Base-by-base conservation (phyloP, 306 rosid species). In the Astragalus membranaceus region DNA sequence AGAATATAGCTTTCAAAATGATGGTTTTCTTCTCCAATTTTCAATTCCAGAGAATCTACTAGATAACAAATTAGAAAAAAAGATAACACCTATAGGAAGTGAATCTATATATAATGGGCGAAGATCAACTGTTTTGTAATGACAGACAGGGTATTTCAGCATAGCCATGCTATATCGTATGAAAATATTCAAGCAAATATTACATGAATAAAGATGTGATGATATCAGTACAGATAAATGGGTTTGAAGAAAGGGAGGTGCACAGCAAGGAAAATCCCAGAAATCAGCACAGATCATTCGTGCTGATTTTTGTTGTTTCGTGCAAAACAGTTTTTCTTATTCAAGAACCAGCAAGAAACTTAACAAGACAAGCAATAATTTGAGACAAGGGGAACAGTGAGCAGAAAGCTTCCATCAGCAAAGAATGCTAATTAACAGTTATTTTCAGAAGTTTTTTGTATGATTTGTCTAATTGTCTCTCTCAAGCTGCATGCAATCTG, bases 351-450 rank as follows among this genome's bases (percentile, higher is more conserved):
- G 44, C n/a, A n/a, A n/a, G 47, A 61, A 43, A 53, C 43, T 53
- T 29, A 29, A 57, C 30, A 48, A 13, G 49, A 36, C 20, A 55
- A 54, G n/a, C n/a, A 39, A 12, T 14, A 7, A 46, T 14, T 46
- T 43, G 29, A 57, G 29, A 29, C 9, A 70, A 26, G 52, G 17
- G 29, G 70, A 44, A 14, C 33, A 56, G 8, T 12, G 35, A 29
- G 56, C 63, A 80, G 35, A 72, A 67, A 52, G 69, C 52, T 76
- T 76, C 43, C 64, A 60, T 63, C 69, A 7, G 32, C 50, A 66
- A n/a, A n/a, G n/a, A n/a, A n/a, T n/a, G n/a, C n/a, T 56, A 67
- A 29, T 14, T 50, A 44, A 36, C 30, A 63, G 49, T 13, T 13
- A 12, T 52, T 75, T 77, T 36, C 17, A 64, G 23, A 36, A 70